A percentile compares a stretch with the other conserved stretches of the same genome.
These are phyloP conservation scores for Lachancea quebecensis DNA, from an alignment of 805 yeast species.

Conservation along the genomic window DNA sequence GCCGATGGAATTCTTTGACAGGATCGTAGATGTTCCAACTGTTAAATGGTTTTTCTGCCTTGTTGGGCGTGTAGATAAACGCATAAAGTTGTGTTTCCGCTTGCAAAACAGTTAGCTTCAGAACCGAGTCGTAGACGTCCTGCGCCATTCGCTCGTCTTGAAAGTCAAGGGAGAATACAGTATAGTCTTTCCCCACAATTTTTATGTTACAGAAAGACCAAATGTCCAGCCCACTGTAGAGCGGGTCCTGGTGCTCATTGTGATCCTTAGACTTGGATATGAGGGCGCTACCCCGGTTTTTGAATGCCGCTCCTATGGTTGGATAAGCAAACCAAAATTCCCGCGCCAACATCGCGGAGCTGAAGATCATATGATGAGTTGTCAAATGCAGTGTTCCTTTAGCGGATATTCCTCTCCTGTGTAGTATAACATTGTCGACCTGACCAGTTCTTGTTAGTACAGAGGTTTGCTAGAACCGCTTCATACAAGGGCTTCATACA, in stretches of 20 bases:
- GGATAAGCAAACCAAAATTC: slow-evolving; percentile 95
- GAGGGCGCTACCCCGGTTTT: slow-evolving; percentile 46
- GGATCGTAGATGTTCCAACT: slow-evolving; percentile 73
- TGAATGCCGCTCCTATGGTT: slow-evolving; percentile 57
- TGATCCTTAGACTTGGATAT: slow-evolving; percentile 20
- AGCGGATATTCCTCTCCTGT: slow-evolving; percentile 49
- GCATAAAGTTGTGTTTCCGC: slow-evolving; percentile 64
- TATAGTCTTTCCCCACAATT: slow-evolving; percentile 77
- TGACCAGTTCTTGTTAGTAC: slow-evolving; percentile 15
- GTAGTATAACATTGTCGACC: slow-evolving; percentile 46
- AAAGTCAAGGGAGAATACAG: slow-evolving; percentile 74
- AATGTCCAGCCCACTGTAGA: slow-evolving; percentile 24
- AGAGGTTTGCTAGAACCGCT: not conserved
- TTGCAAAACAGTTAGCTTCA: slow-evolving; percentile 54
- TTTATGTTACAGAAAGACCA: slow-evolving; percentile 49
- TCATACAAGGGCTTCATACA: slow-evolving; percentile 25
- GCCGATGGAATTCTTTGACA: slow-evolving; percentile 59
- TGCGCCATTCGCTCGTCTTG: slow-evolving; percentile 47
- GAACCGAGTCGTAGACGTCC: slow-evolving; percentile 67
- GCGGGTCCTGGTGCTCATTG: slow-evolving; percentile 13
- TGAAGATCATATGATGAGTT: slow-evolving; percentile 69
- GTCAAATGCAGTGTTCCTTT: slow-evolving; percentile 62
- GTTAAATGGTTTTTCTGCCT: slow-evolving; percentile 52
- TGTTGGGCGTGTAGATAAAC: slow-evolving; percentile 69
- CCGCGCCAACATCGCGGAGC: slow-evolving; percentile 33